These are phyloP conservation scores for Amanita exitialis DNA, from an alignment of 768 basidiomycete genomes.

Conservation along the genomic window DNA sequence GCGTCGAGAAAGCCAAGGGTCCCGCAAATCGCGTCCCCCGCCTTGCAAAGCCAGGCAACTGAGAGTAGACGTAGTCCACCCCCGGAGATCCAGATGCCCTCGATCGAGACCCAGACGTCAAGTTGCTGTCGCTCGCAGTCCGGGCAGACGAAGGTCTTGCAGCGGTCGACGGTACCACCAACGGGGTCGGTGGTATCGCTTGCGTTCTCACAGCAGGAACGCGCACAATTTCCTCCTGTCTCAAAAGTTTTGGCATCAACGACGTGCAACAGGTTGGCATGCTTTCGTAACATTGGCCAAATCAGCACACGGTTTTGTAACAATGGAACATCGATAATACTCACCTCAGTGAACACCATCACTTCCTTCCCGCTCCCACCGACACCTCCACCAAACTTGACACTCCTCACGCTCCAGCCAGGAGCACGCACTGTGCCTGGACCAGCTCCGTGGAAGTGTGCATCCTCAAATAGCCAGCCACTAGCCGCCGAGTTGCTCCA, in stretches of 20 bases:
- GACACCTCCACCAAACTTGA: slow-evolving; percentile 70
- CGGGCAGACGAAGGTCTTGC: slow-evolving; percentile 3
- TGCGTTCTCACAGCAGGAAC: slow-evolving; percentile 32
- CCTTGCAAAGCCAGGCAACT: slow-evolving; percentile 6
- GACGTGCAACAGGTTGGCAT: slow-evolving; percentile 73
- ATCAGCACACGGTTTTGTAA: no score
- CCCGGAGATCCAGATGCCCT: neutral
- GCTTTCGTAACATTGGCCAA: no score
- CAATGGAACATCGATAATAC: no score
- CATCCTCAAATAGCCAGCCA: slow-evolving; percentile 36
- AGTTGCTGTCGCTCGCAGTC: slow-evolving; percentile 4
- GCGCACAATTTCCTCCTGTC: slow-evolving; percentile 55
- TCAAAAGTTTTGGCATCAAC: slow-evolving; percentile 85
- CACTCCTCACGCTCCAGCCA: slow-evolving; percentile 76
- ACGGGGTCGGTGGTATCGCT: slow-evolving; percentile 5
- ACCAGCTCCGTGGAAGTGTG: slow-evolving; percentile 57
- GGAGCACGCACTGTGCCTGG: slow-evolving; percentile 45
- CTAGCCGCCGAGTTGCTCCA: slow-evolving; percentile 20
- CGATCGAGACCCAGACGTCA: slow-evolving; percentile 4
- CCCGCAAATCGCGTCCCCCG: neutral
- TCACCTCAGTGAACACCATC: slow-evolving; percentile 85
- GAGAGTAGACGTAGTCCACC: slow-evolving; percentile 6
- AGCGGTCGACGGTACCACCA: neutral
- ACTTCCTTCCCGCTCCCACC: slow-evolving; percentile 53
- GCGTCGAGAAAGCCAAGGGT: slow-evolving; percentile 7